phyloP scores from a whole-genome alignment of 2,329 filamentous ascomycete species.

The Phaeosphaeria sp. region DNA sequence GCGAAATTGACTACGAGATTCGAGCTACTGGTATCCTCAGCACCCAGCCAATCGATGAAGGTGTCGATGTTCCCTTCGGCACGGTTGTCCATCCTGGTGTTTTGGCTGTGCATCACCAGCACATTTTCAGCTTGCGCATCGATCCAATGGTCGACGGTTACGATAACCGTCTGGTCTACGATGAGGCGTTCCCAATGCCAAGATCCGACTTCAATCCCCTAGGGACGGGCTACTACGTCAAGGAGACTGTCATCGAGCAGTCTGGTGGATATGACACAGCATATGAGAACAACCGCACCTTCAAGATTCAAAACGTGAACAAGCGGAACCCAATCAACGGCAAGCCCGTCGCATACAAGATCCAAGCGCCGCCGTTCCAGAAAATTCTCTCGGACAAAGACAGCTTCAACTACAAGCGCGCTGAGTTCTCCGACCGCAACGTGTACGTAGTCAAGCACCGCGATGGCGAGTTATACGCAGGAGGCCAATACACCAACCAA shows the following conservation, averaged over 20 bases:
- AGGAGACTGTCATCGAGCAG: constrained; percentile 57
- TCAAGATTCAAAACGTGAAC: constrained; percentile 58
- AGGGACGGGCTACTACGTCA: constrained; percentile 57
- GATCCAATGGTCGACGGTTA: constrained; percentile 57
- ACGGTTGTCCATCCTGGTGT: constrained; percentile 74
- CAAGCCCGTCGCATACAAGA: constrained; percentile 59
- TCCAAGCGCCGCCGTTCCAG: constrained; percentile 57
- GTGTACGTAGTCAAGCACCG: constrained; percentile 65
- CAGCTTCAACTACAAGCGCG: constrained; percentile 64
- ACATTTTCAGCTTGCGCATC: constrained; percentile 69
- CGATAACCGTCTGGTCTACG: constrained; percentile 57
- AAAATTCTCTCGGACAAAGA: constrained; percentile 61
- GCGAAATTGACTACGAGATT: constrained; percentile 71
- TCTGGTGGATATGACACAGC: constrained; percentile 60
- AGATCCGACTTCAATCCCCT: constrained; percentile 63
- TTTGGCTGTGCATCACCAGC: constrained; percentile 75
- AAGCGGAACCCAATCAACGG: constrained; percentile 56
- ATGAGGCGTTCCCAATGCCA: constrained; percentile 66
- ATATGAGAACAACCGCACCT: constrained; percentile 52
- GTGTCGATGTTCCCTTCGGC: constrained; percentile 68
- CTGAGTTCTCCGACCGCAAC: constrained; percentile 65
- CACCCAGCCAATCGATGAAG: constrained; percentile 71
- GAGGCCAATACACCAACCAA: constrained; percentile 67
- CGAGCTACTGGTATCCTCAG: constrained; percentile 73
- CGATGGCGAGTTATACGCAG: constrained; percentile 66